Conservation (phyloP, 371 early-diverging fungal species). For the Choanephora cucurbitarum region DNA sequence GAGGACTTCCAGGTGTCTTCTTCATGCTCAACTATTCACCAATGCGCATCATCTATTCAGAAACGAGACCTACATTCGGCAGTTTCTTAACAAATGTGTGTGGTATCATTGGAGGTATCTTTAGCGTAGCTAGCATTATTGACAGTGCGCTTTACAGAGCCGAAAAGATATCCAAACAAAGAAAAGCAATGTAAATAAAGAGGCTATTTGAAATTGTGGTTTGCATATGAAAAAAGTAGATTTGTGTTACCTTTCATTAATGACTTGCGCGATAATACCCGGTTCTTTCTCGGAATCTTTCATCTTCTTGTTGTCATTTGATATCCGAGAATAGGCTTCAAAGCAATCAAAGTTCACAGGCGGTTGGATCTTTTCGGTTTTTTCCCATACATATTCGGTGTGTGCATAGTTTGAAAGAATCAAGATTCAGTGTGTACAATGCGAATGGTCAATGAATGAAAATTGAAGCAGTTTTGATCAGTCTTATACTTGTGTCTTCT, state of each 20-base stretch:
- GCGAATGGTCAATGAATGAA: no score
- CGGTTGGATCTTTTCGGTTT: no score
- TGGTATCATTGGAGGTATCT: conserved; percentile 94
- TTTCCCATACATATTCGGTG: no score
- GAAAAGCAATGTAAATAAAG: conserved; percentile 20
- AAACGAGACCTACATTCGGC: conserved; percentile 78
- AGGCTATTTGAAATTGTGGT: background rate
- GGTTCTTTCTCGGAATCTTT: background rate
- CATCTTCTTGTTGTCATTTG: no score
- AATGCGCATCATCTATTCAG: conserved; percentile 87
- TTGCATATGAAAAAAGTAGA: background rate
- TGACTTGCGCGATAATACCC: background rate
- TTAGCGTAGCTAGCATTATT: conserved; percentile 91
- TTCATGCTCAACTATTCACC: conserved; percentile 96
- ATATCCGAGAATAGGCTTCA: no score
- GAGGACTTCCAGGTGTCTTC: conserved; percentile 80
- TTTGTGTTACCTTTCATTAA: background rate
- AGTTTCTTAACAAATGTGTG: conserved; percentile 88
- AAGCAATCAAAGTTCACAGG: no score
- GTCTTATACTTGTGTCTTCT: no score
- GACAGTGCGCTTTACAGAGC: conserved; percentile 86
- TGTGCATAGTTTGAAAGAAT: no score
- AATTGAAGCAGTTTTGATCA: no score
- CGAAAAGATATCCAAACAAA: conserved; percentile 63
- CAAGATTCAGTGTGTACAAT: no score